A percentile compares a stretch with the other conserved stretches of the same genome.
Evolutionary conservation across 2,329 filamentous ascomycete genomes (phyloP).

Genomic region (Pestalotiopsis sp.): DNA sequence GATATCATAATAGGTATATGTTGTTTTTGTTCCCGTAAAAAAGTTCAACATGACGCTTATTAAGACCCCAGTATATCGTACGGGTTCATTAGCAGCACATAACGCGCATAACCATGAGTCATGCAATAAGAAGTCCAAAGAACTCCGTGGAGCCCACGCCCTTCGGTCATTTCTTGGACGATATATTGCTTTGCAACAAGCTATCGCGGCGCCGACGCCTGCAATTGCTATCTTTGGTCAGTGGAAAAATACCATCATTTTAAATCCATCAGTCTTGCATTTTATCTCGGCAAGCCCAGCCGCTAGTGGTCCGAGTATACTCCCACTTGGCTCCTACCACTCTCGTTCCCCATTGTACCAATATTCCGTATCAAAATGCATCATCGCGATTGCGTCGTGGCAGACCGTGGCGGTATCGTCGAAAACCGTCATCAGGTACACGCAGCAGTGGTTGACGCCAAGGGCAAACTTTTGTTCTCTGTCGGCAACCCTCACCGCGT

Average conservation of each 20-base stretch:
- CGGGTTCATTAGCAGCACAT: too few relatives aligned
- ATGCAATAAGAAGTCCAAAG: too few relatives aligned
- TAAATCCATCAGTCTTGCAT: neutral
- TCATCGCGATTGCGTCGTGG: slow-evolving; percentile 33
- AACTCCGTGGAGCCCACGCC: too few relatives aligned
- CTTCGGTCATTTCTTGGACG: too few relatives aligned
- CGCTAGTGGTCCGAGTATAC: neutral
- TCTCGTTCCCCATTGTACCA: neutral
- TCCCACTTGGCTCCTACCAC: neutral
- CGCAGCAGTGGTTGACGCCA: slow-evolving; percentile 40
- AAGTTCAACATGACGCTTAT: too few relatives aligned
- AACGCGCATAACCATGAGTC: too few relatives aligned
- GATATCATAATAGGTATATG: too few relatives aligned
- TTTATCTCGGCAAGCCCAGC: neutral
- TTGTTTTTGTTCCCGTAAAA: too few relatives aligned
- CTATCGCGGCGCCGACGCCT: too few relatives aligned
- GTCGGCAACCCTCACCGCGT: slow-evolving; percentile 43
- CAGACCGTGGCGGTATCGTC: slow-evolving; percentile 39
- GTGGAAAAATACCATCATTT: neutral
- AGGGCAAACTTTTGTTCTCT: slow-evolving; percentile 38
- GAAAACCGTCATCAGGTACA: slow-evolving; percentile 49
- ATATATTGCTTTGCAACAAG: too few relatives aligned
- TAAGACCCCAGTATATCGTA: too few relatives aligned
- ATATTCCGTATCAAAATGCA: neutral
- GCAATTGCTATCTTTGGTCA: neutral